Evolutionary conservation across 2,329 filamentous ascomycete genomes (phyloP), one percentile per base, ranked within the genome.

Genomic region (Dothideomycetes sp.): DNA sequence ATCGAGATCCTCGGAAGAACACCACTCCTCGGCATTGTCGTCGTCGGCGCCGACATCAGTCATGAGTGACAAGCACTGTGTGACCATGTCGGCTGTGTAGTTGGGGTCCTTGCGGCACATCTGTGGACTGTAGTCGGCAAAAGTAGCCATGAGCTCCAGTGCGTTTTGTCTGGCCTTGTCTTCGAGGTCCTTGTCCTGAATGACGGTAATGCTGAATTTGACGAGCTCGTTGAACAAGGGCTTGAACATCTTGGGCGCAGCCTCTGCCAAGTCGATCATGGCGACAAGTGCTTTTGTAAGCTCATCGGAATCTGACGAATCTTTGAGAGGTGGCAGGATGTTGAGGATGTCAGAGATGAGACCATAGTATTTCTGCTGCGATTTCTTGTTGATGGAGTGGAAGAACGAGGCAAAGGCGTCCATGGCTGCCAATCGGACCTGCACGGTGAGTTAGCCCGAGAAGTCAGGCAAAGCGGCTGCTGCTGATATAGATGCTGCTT

Each of bases 161-260:
- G 89, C 87, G 58, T 96, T 96, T 62, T 98, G 91, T 45, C 91
- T 80, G 47, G 86, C 84, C 51, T 88, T 76, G 56, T 94, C 88
- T 47, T 80, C 82, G 16, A 98, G 74, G 47, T 96, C 88, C 67
- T 96, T 96, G 61, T 98, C 89, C 54, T 93, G 84, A 51, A 98
- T 84, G 44, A 96, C 87, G 5, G 84, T 86, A 45, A 96, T 80
- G 60, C 82, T 89, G 64, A 98, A 95, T 52, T 84, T 80, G 37
- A 96, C 89, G 4, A 98, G 73, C 55, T 86, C 88, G 57, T 83
- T 82, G 68, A 98, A 98, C n/a, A 94, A 71, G 15, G 74, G 75
- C 65, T 91, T 94, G 69, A 98, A 98, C 88, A 96, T 96, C 65
- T 91, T 93, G 16, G 89, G 87, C 16, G 85, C 83, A n/a, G 82